Conservation (phyloP, 176 grass and related monocot species). For the Thinopyrum elongatum region DNA sequence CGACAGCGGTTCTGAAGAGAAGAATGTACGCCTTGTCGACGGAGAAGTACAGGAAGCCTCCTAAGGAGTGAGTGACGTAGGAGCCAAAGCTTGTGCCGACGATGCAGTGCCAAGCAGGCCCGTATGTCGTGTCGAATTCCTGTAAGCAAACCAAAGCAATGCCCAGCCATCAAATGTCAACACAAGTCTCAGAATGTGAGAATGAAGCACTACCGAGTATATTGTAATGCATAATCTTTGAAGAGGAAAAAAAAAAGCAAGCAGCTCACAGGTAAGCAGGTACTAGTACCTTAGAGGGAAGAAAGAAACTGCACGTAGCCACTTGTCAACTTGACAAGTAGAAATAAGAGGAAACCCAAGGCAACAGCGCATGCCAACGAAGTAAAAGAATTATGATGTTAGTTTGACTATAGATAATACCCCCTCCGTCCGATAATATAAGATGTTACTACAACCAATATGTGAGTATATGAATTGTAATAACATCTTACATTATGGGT, state of each 20-base stretch:
- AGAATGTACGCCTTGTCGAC: conserved; percentile 63
- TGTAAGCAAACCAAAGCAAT: conserved; percentile 19
- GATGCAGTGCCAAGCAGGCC: conserved; percentile 81
- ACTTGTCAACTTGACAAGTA: not conserved
- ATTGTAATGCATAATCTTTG: not conserved
- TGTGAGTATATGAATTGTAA: too few relatives aligned
- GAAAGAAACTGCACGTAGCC: not conserved
- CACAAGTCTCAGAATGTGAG: not conserved
- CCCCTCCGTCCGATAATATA: too few relatives aligned
- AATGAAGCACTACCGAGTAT: not conserved
- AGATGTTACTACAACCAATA: too few relatives aligned
- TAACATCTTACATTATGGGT: too few relatives aligned
- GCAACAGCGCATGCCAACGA: not conserved
- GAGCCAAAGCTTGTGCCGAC: conserved; percentile 76
- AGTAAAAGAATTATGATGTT: not conserved
- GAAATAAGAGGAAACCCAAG: not conserved
- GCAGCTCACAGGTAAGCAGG: not conserved
- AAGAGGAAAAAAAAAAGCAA: not conserved
- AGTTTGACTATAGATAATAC: too few relatives aligned
- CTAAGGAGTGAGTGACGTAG: conserved; percentile 66
- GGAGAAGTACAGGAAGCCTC: conserved; percentile 71
- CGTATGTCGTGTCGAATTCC: conserved; percentile 69
- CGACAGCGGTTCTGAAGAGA: conserved; percentile 58
- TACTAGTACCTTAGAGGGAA: not conserved
- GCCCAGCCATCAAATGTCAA: not conserved